phyloP scores from a whole-genome alignment of 106 monocot species.

The Acorus calamus region DNA sequence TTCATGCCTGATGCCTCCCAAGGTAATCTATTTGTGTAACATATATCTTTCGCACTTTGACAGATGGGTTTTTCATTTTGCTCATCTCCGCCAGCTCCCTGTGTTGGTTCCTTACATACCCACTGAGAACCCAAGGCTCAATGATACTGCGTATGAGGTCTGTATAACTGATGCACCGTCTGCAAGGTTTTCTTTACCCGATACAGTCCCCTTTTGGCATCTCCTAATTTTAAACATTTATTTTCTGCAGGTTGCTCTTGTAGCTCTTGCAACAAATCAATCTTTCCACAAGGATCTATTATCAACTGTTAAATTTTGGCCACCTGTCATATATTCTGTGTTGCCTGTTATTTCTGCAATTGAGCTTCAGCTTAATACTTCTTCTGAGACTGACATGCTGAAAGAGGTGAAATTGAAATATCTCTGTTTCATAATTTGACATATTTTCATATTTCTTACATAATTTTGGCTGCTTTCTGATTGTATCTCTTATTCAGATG shows the following conservation, averaged over 20 bases:
- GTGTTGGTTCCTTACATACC: conserved; percentile 96
- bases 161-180: not conserved
- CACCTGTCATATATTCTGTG: conserved; percentile 63
- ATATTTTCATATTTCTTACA: conserved; percentile 5
- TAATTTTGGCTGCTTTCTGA: conserved; percentile 7
- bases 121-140: conserved; percentile 71
- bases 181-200: too few species aligned
- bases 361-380: conserved; percentile 73
- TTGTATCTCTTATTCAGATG: not conserved
- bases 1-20: not conserved
- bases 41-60: not conserved
- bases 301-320: conserved; percentile 77
- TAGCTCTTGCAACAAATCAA: conserved; percentile 83
- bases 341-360: conserved; percentile 92
- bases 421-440: not conserved
- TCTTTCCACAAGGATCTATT: conserved; percentile 78
- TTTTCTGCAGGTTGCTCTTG: conserved; percentile 71
- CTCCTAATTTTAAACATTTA: too few species aligned
- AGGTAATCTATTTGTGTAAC: not conserved
- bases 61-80: conserved; percentile 99
- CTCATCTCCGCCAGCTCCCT: conserved; percentile 89
- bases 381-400: conserved; percentile 63
- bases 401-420: conserved; percentile 60
- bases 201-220: too few species aligned
- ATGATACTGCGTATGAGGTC: conserved; percentile 96